Conservation (phyloP, 805 yeast species). For the Wickerhamiella galacta region DNA sequence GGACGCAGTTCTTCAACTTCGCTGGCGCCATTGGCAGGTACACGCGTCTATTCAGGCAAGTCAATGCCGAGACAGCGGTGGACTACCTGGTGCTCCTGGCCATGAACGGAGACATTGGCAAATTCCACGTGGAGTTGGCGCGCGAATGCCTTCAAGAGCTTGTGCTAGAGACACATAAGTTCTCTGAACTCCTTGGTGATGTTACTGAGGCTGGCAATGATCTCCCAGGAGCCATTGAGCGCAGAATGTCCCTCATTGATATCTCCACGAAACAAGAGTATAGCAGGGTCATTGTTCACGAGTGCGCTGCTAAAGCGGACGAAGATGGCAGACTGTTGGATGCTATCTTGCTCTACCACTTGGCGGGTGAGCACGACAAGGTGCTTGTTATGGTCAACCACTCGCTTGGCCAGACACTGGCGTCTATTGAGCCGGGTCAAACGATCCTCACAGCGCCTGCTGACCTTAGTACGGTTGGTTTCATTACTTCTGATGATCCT, state of each 20-base stretch:
- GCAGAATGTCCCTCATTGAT: slow-evolving; percentile 47
- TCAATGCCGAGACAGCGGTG: slow-evolving; percentile 84
- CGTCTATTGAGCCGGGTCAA: slow-evolving; percentile 51
- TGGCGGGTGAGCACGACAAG: slow-evolving; percentile 72
- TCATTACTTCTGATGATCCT: slow-evolving; percentile 11
- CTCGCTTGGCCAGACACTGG: slow-evolving; percentile 59
- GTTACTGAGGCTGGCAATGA: slow-evolving; percentile 60
- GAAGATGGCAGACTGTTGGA: slow-evolving; percentile 83
- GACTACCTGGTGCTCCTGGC: slow-evolving; percentile 68
- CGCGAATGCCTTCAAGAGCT: slow-evolving; percentile 73
- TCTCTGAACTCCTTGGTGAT: slow-evolving; percentile 67
- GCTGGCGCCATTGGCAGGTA: slow-evolving; percentile 62
- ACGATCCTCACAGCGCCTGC: slow-evolving; percentile 25
- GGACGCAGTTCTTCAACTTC: too few relatives aligned
- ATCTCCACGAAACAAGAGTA: slow-evolving; percentile 43
- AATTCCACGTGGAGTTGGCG: slow-evolving; percentile 36
- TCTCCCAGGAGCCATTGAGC: slow-evolving; percentile 70
- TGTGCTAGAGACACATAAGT: slow-evolving; percentile 74
- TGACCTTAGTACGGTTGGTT: slow-evolving; percentile 5
- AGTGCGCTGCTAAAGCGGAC: slow-evolving; percentile 73
- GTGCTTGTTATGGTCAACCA: slow-evolving; percentile 62
- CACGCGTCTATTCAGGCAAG: slow-evolving; percentile 62
- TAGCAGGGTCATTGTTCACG: slow-evolving; percentile 56
- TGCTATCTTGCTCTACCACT: slow-evolving; percentile 69
- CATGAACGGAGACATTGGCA: slow-evolving; percentile 27